These are phyloP conservation scores for Leonotis leonurus DNA, from an alignment of 257 asterid genomes.

Conservation along the genomic window DNA sequence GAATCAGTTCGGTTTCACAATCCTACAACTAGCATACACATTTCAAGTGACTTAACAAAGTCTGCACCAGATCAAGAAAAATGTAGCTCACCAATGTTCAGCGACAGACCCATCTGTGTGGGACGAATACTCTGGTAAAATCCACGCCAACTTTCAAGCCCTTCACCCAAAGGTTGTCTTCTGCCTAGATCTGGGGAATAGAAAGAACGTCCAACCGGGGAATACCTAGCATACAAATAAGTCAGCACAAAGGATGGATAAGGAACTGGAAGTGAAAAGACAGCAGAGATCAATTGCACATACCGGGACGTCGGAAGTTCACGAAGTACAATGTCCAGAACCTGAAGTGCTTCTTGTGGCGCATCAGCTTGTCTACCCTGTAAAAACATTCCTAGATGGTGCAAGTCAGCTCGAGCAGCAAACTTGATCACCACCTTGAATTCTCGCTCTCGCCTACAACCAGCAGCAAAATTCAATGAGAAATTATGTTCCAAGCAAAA, in stretches of 20 bases:
- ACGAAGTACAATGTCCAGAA: constrained; percentile 86
- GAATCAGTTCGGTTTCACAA: neutral
- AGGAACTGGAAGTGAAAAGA: constrained; percentile 2
- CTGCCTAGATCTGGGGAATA: constrained; percentile 73
- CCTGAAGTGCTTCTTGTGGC: constrained; percentile 95
- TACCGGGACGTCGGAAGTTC: constrained; percentile 79
- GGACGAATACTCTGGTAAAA: constrained; percentile 97
- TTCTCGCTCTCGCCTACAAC: constrained; percentile 70
- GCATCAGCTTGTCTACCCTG: constrained; percentile 94
- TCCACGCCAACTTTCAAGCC: constrained; percentile 96
- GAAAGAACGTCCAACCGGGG: constrained; percentile 81
- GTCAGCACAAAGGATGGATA: neutral
- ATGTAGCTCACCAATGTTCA: constrained; percentile 64
- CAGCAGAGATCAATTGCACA: constrained; percentile 1
- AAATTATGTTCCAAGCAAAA: neutral
- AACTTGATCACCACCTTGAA: constrained; percentile 78
- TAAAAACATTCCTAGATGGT: constrained; percentile 81
- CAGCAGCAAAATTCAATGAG: constrained; percentile 1
- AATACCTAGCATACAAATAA: constrained; percentile 35
- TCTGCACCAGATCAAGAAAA: neutral
- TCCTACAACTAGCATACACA: neutral
- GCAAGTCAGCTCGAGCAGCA: constrained; percentile 93
- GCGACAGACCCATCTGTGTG: constrained; percentile 92
- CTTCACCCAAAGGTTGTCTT: constrained; percentile 87
- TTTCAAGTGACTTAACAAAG: constrained; percentile 8